Evolutionary conservation across 1,284 basidiomycete genomes (phyloP).

Genomic region (Golubevia sp.): DNA sequence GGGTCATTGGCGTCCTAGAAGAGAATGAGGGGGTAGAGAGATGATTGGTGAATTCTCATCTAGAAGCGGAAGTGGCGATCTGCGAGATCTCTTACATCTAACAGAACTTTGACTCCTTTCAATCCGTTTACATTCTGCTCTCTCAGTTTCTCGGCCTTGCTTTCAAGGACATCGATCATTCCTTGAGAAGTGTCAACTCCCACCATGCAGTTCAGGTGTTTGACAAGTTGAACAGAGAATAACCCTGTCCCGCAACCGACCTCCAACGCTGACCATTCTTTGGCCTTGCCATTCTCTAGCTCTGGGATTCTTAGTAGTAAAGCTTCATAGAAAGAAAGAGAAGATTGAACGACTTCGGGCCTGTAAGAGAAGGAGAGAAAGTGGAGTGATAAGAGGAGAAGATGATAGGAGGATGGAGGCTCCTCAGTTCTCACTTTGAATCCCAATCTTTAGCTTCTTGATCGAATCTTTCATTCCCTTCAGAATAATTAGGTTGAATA

Average conservation of each 20-base stretch:
- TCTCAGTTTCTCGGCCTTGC: conserved; percentile 8
- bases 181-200: conserved; percentile 2
- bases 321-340: not conserved
- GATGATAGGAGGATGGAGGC: conserved; percentile 14
- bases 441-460: conserved; percentile 28
- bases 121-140: conserved; percentile 14
- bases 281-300: not conserved
- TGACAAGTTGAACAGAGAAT: conserved; percentile 17
- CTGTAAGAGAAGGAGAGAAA: not conserved
- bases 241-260: conserved; percentile 29
- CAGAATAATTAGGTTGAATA: conserved; percentile 31
- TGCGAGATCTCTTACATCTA: not conserved
- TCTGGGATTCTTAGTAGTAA: not conserved
- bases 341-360: not conserved
- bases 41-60: too few species aligned
- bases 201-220: conserved; percentile 12
- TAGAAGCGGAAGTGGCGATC: too few species aligned
- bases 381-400: conserved; percentile 9
- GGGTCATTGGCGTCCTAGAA: conserved; percentile 19
- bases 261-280: conserved; percentile 10
- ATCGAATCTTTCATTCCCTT: conserved; percentile 31
- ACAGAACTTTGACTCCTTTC: not conserved
- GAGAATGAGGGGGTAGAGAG: too few species aligned
- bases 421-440: conserved; percentile 13
- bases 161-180: not conserved